These are phyloP conservation scores for Herpetospermum pedunculosum DNA, from an alignment of 306 rosid species.

Conservation along the genomic window DNA sequence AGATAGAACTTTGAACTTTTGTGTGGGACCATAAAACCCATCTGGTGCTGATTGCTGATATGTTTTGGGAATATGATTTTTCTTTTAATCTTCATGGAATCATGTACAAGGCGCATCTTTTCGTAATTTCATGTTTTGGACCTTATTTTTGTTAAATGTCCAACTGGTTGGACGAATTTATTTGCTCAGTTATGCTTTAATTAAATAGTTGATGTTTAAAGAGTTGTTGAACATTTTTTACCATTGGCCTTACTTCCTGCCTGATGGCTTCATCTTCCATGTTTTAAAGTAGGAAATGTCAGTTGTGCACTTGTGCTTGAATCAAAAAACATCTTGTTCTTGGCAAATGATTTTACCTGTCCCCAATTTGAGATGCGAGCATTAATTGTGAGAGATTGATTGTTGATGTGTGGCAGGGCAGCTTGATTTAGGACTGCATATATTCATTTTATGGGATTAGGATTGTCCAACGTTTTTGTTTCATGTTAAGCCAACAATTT, in stretches of 20 bases:
- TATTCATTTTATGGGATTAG: neutral
- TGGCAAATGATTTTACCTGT: neutral
- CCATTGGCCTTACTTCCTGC: neutral
- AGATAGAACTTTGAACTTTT: neutral
- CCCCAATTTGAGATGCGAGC: neutral
- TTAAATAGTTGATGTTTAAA: neutral
- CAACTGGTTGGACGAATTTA: neutral
- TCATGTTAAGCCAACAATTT: neutral
- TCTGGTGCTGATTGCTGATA: neutral
- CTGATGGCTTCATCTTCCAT: neutral
- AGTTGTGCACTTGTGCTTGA: neutral
- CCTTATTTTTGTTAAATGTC: neutral
- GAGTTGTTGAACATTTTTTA: neutral
- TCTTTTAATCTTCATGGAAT: neutral
- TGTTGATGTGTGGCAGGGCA: neutral
- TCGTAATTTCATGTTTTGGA: neutral
- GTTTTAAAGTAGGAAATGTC: neutral
- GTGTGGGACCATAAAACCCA: neutral
- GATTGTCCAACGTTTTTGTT: neutral
- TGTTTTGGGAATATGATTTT: neutral
- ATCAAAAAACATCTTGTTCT: slow-evolving; percentile 2
- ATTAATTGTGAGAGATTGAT: neutral
- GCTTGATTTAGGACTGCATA: neutral
- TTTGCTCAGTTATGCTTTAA: neutral
- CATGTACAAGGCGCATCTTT: neutral